These are phyloP conservation scores for Emiliania huxleyi DNA, from an alignment of 78 protist genomes.

Conservation along the genomic window DNA sequence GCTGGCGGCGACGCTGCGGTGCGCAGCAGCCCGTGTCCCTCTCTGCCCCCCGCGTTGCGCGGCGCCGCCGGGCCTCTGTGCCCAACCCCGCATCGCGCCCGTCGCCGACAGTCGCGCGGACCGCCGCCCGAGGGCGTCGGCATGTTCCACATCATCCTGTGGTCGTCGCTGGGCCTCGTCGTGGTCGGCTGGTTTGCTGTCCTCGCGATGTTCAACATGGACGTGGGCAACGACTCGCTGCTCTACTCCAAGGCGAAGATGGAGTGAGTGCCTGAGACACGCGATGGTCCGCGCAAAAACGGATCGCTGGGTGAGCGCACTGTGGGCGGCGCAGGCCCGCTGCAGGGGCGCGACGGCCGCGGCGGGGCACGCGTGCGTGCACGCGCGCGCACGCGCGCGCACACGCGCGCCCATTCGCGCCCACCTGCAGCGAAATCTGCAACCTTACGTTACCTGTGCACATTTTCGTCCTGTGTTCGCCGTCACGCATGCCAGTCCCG, in stretches of 20 bases:
- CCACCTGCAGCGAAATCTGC: too few relatives aligned
- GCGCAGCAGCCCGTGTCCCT: neutral
- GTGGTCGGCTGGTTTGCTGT: neutral
- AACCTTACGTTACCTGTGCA: too few relatives aligned
- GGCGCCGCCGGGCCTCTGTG: neutral
- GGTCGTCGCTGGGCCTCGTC: neutral
- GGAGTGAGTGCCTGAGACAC: neutral
- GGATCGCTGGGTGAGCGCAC: too few relatives aligned
- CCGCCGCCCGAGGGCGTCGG: neutral
- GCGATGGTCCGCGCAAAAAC: too few relatives aligned
- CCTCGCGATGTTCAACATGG: neutral
- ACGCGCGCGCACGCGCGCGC: too few relatives aligned
- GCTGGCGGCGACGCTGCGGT: neutral
- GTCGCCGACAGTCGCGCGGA: neutral
- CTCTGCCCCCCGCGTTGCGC: too few relatives aligned
- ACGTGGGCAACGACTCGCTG: neutral
- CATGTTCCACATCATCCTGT: neutral
- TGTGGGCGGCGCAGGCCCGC: too few relatives aligned
- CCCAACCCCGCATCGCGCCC: neutral
- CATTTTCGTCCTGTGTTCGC: too few relatives aligned
- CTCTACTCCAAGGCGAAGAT: neutral
- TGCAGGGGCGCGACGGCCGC: too few relatives aligned
- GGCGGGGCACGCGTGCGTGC: too few relatives aligned
- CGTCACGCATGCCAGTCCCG: too few relatives aligned
- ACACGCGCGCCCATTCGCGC: too few relatives aligned